A percentile compares a stretch with the other conserved stretches of the same genome.
Evolutionary conservation across 1,284 basidiomycete genomes (phyloP).

Genomic region (Irpex sp.): DNA sequence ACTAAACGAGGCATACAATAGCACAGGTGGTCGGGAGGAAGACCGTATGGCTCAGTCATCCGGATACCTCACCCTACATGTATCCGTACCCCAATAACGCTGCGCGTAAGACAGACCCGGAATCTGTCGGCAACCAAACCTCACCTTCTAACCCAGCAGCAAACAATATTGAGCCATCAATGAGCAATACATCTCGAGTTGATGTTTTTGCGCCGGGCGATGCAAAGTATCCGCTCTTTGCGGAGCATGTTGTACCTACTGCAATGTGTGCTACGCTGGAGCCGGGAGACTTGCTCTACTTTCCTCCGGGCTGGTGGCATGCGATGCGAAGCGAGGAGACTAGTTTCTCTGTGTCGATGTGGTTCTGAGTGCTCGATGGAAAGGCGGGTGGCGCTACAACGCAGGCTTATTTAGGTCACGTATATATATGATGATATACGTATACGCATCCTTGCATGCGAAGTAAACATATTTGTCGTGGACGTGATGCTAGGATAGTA

Average conservation of each 20-base stretch:
- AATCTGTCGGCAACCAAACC: slow-evolving; percentile 2
- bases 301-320: slow-evolving; percentile 93
- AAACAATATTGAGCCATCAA: slow-evolving; percentile 34
- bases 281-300: slow-evolving; percentile 81
- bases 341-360: slow-evolving; percentile 78
- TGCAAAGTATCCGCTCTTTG: slow-evolving; percentile 44
- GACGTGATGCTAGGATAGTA: no score
- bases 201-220: slow-evolving; percentile 53
- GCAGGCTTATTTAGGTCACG: no score
- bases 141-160: slow-evolving; percentile 31
- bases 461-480: no score
- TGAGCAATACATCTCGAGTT: slow-evolving; percentile 63
- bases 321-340: slow-evolving; percentile 77
- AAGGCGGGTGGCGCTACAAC: no score
- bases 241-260: slow-evolving; percentile 51
- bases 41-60: slow-evolving; percentile 90
- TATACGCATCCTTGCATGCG: no score
- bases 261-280: slow-evolving; percentile 63
- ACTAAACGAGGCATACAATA: slow-evolving; percentile 24
- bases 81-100: slow-evolving; percentile 33
- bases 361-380: slow-evolving; percentile 44
- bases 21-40: slow-evolving; percentile 88
- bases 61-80: slow-evolving; percentile 49
- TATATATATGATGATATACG: no score
- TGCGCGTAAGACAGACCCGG: background rate